phyloP scores from a whole-genome alignment of 306 rosid species.

The Rosa rugosa region DNA sequence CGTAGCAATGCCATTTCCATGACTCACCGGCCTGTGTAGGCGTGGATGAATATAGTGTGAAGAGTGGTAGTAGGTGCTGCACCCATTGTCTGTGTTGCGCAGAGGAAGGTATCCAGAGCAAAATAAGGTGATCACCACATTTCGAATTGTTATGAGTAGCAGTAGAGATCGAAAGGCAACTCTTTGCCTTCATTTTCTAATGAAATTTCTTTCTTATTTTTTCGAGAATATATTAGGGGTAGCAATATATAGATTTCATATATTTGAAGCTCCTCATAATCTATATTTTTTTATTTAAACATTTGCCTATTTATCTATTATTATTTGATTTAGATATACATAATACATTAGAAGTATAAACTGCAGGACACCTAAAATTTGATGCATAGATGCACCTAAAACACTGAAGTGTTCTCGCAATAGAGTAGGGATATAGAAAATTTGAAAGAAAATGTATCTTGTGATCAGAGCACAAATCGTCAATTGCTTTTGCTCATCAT shows the following conservation, averaged over 20 bases:
- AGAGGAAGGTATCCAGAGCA: too few relatives aligned
- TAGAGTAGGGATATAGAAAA: neutral
- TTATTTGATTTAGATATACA: too few relatives aligned
- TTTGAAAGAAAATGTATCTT: neutral
- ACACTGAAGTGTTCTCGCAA: neutral
- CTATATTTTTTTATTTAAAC: too few relatives aligned
- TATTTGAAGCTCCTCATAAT: too few relatives aligned
- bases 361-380: neutral
- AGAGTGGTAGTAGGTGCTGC: neutral
- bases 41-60: too few relatives aligned
- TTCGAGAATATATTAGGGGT: neutral
- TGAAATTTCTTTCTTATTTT: neutral
- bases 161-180: neutral
- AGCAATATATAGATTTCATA: too few relatives aligned
- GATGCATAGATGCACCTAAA: neutral
- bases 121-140: neutral
- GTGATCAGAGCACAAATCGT: neutral
- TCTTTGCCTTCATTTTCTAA: neutral
- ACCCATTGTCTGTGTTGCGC: too few relatives aligned
- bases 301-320: too few relatives aligned
- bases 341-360: too few relatives aligned
- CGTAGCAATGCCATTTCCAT: neutral
- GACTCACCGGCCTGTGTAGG: neutral
- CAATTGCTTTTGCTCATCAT: constrained; percentile 5
- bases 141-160: neutral